phyloP scores from a whole-genome alignment of 1,139 yeast genomes.

The Scheffersomyces illinoinensis region DNA sequence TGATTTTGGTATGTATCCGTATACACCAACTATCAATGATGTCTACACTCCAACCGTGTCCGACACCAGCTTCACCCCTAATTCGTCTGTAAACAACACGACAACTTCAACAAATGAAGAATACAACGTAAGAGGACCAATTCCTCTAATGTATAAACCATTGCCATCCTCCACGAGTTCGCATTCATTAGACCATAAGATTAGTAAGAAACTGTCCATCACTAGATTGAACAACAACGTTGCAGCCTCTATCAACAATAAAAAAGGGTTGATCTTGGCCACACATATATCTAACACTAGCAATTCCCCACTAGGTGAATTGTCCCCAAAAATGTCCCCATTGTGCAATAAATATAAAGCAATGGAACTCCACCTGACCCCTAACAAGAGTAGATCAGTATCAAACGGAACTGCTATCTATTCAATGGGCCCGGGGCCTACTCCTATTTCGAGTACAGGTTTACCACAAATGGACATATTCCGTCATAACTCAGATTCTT shows the following conservation, averaged over 20 bases:
- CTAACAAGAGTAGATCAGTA: constrained; percentile 11
- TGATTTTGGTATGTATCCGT: constrained; percentile 13
- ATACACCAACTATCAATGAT: constrained; percentile 20
- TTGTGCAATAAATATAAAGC: constrained; percentile 22
- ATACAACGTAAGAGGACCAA: constrained; percentile 14
- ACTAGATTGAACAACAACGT: constrained; percentile 16
- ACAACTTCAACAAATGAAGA: constrained; percentile 7
- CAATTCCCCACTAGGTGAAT: constrained; percentile 13
- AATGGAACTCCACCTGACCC: constrained; percentile 17
- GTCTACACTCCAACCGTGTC: constrained; percentile 22
- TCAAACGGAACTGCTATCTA: constrained; percentile 13
- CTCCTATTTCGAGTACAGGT: constrained; percentile 10
- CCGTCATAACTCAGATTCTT: constrained; percentile 29
- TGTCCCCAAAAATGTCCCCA: constrained; percentile 16
- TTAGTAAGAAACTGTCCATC: constrained; percentile 23
- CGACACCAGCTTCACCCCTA: constrained; percentile 22
- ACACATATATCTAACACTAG: constrained; percentile 15
- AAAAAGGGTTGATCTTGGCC: constrained; percentile 20
- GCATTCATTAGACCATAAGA: constrained; percentile 15
- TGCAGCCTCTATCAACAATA: constrained; percentile 9
- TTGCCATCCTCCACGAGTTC: constrained; percentile 15
- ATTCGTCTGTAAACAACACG: constrained; percentile 12
- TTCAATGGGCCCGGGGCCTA: constrained; percentile 4
- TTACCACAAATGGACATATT: constrained; percentile 27
- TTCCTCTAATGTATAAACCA: constrained; percentile 13